phyloP scores from a whole-genome alignment of 805 yeast genomes.

The Spathaspora girioi region DNA sequence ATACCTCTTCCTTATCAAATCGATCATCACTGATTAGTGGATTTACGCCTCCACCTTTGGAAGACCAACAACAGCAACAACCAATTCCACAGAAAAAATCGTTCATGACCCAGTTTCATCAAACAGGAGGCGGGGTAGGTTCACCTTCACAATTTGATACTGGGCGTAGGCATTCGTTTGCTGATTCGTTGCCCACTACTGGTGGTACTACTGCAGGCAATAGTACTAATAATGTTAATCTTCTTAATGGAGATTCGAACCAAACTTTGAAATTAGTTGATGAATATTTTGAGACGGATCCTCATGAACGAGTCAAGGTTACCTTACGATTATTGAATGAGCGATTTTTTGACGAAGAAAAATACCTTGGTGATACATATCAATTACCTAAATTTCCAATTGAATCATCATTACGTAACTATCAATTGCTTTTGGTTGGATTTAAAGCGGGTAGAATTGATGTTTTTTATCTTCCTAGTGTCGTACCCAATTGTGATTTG shows the following conservation, averaged over 20 bases:
- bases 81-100: neutral
- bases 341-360: conserved; percentile 26
- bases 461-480: conserved; percentile 58
- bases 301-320: conserved; percentile 38
- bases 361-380: conserved; percentile 23
- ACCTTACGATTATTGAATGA: conserved; percentile 24
- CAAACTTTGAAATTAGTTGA: conserved; percentile 18
- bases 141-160: conserved; percentile 7
- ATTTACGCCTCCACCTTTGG: conserved; percentile 2
- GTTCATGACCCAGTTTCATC: neutral
- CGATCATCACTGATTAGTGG: conserved; percentile 9
- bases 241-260: neutral
- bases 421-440: conserved; percentile 56
- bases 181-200: conserved; percentile 6
- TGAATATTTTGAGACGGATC: conserved; percentile 35
- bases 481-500: conserved; percentile 9
- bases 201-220: conserved; percentile 1
- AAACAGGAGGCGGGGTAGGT: neutral
- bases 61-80: neutral
- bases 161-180: conserved; percentile 11
- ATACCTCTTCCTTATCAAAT: neutral
- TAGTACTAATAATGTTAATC: neutral
- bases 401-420: conserved; percentile 32
- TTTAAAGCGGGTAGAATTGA: conserved; percentile 81
- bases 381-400: conserved; percentile 36